phyloP scores from a whole-genome alignment of 805 yeast genomes.

The Yarrowia deformans region DNA sequence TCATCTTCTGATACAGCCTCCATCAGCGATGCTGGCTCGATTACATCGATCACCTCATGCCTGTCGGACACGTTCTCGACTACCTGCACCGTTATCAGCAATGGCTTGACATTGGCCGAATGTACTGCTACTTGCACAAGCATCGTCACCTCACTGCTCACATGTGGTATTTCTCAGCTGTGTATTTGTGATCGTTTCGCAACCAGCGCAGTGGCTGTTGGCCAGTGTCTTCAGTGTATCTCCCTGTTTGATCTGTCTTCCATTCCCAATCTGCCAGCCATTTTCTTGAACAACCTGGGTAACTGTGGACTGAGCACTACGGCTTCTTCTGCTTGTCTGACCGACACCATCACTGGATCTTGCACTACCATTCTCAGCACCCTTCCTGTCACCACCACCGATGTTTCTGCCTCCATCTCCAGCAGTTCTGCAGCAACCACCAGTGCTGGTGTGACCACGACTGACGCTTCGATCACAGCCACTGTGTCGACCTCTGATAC shows the following conservation, averaged over 20 bases:
- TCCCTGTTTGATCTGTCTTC: background rate
- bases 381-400: constrained; percentile 9
- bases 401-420: too few relatives aligned
- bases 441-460: too few relatives aligned
- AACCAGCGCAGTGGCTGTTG: background rate
- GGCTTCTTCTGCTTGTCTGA: background rate
- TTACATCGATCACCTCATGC: too few relatives aligned
- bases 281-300: background rate
- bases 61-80: too few relatives aligned
- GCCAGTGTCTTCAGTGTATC: constrained; percentile 4
- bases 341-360: background rate
- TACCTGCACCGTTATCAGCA: too few relatives aligned
- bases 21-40: too few relatives aligned
- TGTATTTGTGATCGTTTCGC: background rate
- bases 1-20: too few relatives aligned
- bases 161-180: background rate
- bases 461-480: too few relatives aligned
- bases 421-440: too few relatives aligned
- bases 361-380: constrained; percentile 14
- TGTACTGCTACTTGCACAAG: background rate
- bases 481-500: too few relatives aligned
- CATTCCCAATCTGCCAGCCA: background rate
- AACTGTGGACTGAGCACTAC: background rate
- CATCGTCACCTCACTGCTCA: background rate
- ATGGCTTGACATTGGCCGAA: too few relatives aligned